Evolutionary conservation across 495 filamentous ascomycete genomes (phyloP), one percentile per base, ranked within the genome.

Genomic region (Neurospora africana): DNA sequence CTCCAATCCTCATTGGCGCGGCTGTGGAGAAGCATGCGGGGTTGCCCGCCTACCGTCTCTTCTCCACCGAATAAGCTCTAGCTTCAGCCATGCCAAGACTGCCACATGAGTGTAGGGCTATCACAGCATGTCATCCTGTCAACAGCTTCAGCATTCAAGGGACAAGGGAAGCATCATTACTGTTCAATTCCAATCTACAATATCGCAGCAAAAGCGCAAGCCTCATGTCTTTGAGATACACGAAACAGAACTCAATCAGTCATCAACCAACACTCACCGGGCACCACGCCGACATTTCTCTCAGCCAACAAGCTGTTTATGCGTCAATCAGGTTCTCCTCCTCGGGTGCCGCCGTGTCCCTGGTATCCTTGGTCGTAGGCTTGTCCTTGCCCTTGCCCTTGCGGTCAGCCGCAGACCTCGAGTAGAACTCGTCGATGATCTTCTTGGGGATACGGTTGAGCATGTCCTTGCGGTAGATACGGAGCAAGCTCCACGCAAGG

Each of bases 391-490:
- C 87, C 83, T 90, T 89, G 70, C 89, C 82, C 72, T 87, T 75
- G 27, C 76, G 76, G 35, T 74, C 73, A 40, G 73, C 85, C n/a
- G 84, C 76, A 35, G 88, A 89, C 72, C 96, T 87, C 75, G 89
- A 87, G 83, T 98, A 99, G 84, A 91, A 99, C 81, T 98, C 91
- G 78, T 97, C 90, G 72, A 99, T 87, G 65, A 96, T 84, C 82
- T 96, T 95, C 85, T 92, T 91, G 69, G 95, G 96, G 78, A 99
- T 97, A 83, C 94, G 92, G 84, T 98, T 99, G 76, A 99, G 91
- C 77, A 97, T 84, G 77, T 98, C 96, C 87, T 94, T 96, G 76
- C 95, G 94, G 84, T 95, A 98, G 81, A 98, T 96, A 76, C 96
- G 88, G 71, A 99, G 88, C 78, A 99, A 80, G 78, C 93, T 93